Evolutionary conservation across 371 early-diverging fungal species (phyloP).

Genomic region (Apophysomyces elegans): DNA sequence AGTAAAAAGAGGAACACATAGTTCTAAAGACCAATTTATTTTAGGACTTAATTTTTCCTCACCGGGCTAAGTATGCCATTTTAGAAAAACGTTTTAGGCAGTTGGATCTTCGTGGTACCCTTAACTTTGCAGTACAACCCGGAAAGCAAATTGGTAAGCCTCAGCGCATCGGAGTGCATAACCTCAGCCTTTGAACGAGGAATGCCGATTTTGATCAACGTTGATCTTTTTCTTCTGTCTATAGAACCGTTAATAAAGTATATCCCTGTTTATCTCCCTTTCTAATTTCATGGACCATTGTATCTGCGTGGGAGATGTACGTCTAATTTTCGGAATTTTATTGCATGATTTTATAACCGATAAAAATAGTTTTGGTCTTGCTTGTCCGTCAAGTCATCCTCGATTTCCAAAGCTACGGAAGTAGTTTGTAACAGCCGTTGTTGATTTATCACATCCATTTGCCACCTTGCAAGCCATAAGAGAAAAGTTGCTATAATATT

Average conservation of each 20-base stretch:
- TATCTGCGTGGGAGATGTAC: no score
- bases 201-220: no score
- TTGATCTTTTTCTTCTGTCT: no score
- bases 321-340: no score
- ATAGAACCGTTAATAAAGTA: no score
- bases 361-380: neutral
- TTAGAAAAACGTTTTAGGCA: neutral
- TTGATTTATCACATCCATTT: constrained; percentile 20
- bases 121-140: no score
- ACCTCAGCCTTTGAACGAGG: no score
- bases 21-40: neutral
- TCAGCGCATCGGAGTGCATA: no score
- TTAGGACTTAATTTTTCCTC: neutral
- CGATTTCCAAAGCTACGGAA: neutral
- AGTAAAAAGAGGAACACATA: neutral
- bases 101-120: no score
- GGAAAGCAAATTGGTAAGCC: no score
- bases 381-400: neutral
- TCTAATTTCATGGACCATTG: no score
- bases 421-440: neutral
- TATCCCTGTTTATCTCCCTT: no score
- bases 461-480: constrained; percentile 24
- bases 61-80: neutral
- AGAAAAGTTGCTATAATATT: constrained; percentile 25
- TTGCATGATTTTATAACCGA: neutral